A percentile compares a stretch with the other conserved stretches of the same genome.
Evolutionary conservation across 2,329 filamentous ascomycete genomes (phyloP).

Genomic region (Calcarisporium arbuscula): DNA sequence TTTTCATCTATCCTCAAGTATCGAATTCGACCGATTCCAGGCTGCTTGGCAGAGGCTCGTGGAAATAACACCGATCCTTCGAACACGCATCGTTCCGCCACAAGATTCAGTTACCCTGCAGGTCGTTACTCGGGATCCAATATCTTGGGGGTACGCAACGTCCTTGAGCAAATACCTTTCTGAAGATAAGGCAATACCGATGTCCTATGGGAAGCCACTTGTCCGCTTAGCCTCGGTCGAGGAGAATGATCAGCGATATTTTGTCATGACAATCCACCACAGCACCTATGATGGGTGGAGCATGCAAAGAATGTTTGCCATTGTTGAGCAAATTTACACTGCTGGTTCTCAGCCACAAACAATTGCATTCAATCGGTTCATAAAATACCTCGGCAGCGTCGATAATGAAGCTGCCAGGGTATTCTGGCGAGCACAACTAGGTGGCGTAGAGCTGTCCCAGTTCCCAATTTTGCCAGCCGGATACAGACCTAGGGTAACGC

Average conservation of each 20-base stretch:
- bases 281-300: constrained; percentile 16
- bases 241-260: background rate
- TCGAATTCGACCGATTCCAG: background rate
- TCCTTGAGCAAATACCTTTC: background rate
- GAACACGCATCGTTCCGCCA: constrained; percentile 5
- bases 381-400: constrained; percentile 5
- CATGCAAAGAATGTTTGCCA: too few species aligned
- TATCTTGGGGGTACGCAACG: background rate
- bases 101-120: constrained; percentile 2
- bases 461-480: too few species aligned
- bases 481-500: too few species aligned
- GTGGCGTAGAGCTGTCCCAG: too few species aligned
- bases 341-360: too few species aligned
- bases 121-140: constrained; percentile 1
- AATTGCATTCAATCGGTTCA: too few species aligned
- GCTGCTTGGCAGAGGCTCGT: too few species aligned
- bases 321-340: too few species aligned
- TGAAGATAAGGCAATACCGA: background rate
- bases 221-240: constrained; percentile 5
- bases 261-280: constrained; percentile 11
- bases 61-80: too few species aligned
- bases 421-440: constrained; percentile 7
- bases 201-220: constrained; percentile 7
- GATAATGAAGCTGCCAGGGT: constrained; percentile 3
- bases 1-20: background rate